phyloP scores from a whole-genome alignment of 306 rosid genomes.

The Lathyrus oleraceus region DNA sequence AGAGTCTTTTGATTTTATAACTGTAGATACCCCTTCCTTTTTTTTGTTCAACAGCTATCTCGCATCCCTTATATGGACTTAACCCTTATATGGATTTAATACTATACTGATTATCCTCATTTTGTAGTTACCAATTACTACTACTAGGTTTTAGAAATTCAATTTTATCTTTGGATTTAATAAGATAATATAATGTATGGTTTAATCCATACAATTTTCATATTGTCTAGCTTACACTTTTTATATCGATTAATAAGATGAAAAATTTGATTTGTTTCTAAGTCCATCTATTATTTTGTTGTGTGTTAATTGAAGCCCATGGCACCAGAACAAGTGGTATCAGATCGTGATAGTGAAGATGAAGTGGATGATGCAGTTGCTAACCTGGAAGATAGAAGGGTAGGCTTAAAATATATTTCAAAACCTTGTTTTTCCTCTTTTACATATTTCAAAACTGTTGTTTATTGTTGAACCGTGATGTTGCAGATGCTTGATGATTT shows the following conservation, averaged over 20 bases:
- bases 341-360: slow-evolving; percentile 91
- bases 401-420: slow-evolving; percentile 40
- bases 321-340: slow-evolving; percentile 82
- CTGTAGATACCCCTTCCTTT: slow-evolving; percentile 11
- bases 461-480: slow-evolving; percentile 38
- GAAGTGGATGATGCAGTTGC: slow-evolving; percentile 93
- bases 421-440: slow-evolving; percentile 8
- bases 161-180: neutral
- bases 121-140: neutral
- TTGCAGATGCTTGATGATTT: slow-evolving; percentile 99
- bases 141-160: slow-evolving; percentile 15
- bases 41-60: neutral
- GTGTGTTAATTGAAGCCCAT: slow-evolving; percentile 64
- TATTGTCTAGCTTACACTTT: slow-evolving; percentile 20
- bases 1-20: slow-evolving; percentile 25
- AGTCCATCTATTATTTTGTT: slow-evolving; percentile 10
- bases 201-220: neutral
- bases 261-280: slow-evolving; percentile 23
- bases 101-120: slow-evolving; percentile 18
- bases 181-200: neutral
- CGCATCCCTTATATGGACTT: neutral
- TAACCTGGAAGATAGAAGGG: slow-evolving; percentile 97
- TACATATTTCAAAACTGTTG: slow-evolving; percentile 20
- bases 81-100: neutral
- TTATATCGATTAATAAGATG: slow-evolving; percentile 9